Evolutionary conservation across 805 yeast genomes (phyloP), one percentile per base, ranked within the genome.

Genomic region (Starmerella roubikii): DNA sequence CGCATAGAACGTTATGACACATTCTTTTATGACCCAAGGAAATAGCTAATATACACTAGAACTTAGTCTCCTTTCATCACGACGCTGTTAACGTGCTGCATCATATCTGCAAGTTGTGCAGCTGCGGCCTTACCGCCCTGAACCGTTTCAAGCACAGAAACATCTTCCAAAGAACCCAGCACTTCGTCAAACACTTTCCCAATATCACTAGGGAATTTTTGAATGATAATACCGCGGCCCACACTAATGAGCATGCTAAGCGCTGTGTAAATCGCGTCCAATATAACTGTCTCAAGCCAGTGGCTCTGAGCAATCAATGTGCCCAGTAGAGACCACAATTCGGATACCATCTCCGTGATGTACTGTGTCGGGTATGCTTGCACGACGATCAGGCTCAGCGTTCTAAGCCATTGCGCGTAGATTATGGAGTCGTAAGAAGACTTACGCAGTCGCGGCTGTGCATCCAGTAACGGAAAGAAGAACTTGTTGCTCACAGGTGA

Each of bases 331-430:
- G 48, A 48, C 33, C 77, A 44, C 39, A 67, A 56, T 45, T 78
- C 85, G 2, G 58, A 52, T 1, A 71, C 61, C 82, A 80, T 76
- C 27, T 71, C 80, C 1, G 59, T 53, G 19, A 74, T 51, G 32
- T 71, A 68, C 1, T 58, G 46, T 0, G 72, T 59, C 1, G 83
- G 84, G 43, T 71, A 68, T 0, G 79, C 73, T 35, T 74, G 60
- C 38, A 71, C 72, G 17, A 76, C 53, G 2, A 79, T 48, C n/a
- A 78, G 50, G 0, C 73, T 65, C 38, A 79, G 51, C 0, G 82
- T 74, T 38, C 71, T 67, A 33, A 79, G 48, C 54, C 66, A 78
- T 52, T 79, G 86, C 0, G 72, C 65, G 26, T 64, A 61, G 17
- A 78, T 55, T 1, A 77, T 48, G 1, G 46, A 38, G 13, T 52